These are phyloP conservation scores for Metschnikowia corniflorae DNA, from an alignment of 805 yeast species.

Conservation along the genomic window DNA sequence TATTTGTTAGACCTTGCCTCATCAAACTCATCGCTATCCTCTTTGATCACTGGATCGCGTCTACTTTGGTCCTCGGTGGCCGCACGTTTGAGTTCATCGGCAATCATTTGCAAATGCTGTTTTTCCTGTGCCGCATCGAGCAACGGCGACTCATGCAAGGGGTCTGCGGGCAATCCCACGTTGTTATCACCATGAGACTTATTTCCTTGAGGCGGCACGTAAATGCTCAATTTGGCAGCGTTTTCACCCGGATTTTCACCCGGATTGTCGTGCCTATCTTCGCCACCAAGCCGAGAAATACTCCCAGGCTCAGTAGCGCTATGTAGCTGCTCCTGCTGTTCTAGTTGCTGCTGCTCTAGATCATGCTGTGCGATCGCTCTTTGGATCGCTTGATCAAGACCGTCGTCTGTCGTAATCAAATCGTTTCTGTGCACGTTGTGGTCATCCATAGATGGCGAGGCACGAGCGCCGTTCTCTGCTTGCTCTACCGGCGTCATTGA, in stretches of 20 bases:
- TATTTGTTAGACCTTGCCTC: not conserved
- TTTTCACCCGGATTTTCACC: not conserved
- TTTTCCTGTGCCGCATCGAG: constrained; percentile 19
- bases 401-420: constrained; percentile 17
- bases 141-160: constrained; percentile 5
- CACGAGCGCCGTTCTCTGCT: no score
- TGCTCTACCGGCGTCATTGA: no score
- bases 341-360: constrained; percentile 17
- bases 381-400: constrained; percentile 20
- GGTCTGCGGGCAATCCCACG: not conserved
- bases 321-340: constrained; percentile 4
- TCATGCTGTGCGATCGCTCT: constrained; percentile 21
- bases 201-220: no score
- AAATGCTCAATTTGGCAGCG: not conserved
- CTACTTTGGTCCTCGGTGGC: constrained; percentile 16
- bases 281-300: not conserved
- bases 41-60: not conserved
- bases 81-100: constrained; percentile 31
- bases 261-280: not conserved
- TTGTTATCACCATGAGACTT: not conserved
- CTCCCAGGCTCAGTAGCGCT: not conserved
- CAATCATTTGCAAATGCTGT: constrained; percentile 29
- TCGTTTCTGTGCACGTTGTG: constrained; percentile 7
- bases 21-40: not conserved
- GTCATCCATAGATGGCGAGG: no score